phyloP scores from a whole-genome alignment of 768 basidiomycete genomes.

The Mycena chlorophos region DNA sequence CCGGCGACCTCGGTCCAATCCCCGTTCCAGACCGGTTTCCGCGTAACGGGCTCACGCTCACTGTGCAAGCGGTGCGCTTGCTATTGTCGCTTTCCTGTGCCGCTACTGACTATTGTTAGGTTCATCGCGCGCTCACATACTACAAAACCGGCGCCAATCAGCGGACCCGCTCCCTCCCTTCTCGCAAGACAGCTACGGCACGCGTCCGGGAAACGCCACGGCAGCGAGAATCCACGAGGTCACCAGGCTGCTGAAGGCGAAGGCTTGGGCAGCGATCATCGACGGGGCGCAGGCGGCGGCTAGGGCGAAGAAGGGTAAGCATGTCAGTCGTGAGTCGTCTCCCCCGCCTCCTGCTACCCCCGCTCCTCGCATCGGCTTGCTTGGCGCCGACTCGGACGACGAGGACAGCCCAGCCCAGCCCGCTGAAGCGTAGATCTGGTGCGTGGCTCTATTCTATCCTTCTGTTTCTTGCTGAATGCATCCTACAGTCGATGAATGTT shows the following conservation, averaged over 20 bases:
- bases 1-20: neutral
- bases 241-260: neutral
- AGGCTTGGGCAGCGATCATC: neutral
- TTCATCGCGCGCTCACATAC: neutral
- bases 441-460: too few relatives aligned
- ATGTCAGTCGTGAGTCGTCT: too few relatives aligned
- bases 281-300: neutral
- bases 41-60: neutral
- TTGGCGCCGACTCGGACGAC: too few relatives aligned
- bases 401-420: too few relatives aligned
- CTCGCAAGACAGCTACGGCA: neutral
- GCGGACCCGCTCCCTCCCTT: neutral
- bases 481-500: too few relatives aligned
- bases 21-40: neutral
- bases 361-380: too few relatives aligned
- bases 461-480: too few relatives aligned
- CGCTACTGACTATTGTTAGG: neutral
- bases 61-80: neutral
- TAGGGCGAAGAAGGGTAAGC: constrained; percentile 3
- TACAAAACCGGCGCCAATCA: neutral
- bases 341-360: too few relatives aligned
- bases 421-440: too few relatives aligned
- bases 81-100: neutral
- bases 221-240: neutral
- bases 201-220: neutral